Evolutionary conservation across 75 land plant genomes (phyloP).

Genomic region (Sequoia sempervirens): DNA sequence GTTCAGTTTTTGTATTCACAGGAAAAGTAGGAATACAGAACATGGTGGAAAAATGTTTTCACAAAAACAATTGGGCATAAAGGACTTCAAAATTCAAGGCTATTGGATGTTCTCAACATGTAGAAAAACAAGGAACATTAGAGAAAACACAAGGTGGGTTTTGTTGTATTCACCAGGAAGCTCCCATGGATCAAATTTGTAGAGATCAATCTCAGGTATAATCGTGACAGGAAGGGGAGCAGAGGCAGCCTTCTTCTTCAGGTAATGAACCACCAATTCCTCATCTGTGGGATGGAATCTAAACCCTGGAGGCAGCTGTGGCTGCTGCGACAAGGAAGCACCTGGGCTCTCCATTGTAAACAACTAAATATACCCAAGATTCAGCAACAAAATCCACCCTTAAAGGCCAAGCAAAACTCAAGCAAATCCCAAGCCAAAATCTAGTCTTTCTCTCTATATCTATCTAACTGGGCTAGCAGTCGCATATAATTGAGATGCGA

Average conservation of each 20-base stretch:
- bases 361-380: background rate
- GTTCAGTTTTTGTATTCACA: no score
- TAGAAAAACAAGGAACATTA: no score
- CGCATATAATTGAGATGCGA: background rate
- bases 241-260: constrained; percentile 18
- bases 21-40: no score
- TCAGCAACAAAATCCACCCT: background rate
- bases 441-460: no score
- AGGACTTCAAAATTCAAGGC: no score
- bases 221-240: constrained; percentile 16
- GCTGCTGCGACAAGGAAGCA: constrained; percentile 1
- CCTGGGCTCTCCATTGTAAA: background rate
- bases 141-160: no score
- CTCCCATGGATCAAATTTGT: constrained; percentile 30
- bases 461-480: background rate
- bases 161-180: constrained; percentile 9
- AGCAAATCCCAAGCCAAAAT: background rate
- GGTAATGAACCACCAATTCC: constrained; percentile 25
- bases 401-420: background rate
- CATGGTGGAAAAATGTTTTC: no score
- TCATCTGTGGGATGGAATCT: constrained; percentile 27
- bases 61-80: no score
- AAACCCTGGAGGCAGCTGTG: constrained; percentile 21
- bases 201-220: constrained; percentile 23
- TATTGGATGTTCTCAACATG: no score